Evolutionary conservation across 2,329 filamentous ascomycete species (phyloP).

Genomic region (Aphanocladium album): DNA sequence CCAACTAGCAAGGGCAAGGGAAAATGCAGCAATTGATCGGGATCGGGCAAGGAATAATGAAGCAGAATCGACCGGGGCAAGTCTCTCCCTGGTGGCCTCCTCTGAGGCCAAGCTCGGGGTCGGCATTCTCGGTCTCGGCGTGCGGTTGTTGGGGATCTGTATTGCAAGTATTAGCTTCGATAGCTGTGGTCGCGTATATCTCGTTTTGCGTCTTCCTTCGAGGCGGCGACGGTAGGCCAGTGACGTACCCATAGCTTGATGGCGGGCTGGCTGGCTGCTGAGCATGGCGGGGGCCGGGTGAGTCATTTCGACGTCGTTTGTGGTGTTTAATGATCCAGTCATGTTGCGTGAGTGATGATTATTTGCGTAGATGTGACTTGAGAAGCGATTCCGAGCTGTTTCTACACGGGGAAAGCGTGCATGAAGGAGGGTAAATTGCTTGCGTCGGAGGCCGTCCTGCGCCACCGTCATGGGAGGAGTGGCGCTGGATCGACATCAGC

Average conservation of each 20-base stretch:
- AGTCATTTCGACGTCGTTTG: not conserved
- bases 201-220: not conserved
- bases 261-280: conserved; percentile 4
- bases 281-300: not conserved
- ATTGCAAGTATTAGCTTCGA: not conserved
- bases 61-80: conserved; percentile 34
- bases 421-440: not conserved
- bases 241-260: conserved; percentile 9
- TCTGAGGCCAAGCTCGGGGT: conserved; percentile 17
- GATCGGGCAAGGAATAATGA: conserved; percentile 33
- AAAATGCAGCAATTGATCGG: conserved; percentile 31
- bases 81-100: conserved; percentile 23
- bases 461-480: not conserved
- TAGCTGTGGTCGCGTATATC: not conserved
- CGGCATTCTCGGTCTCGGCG: conserved; percentile 14
- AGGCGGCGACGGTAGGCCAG: not conserved
- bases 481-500: not conserved
- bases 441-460: not conserved
- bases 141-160: conserved; percentile 19
- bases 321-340: not conserved
- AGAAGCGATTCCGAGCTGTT: not conserved
- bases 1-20: conserved; percentile 21
- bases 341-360: not conserved
- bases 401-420: not conserved
- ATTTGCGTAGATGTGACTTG: not conserved